These are phyloP conservation scores for Mycena kentingensis DNA, from an alignment of 768 basidiomycete species.

Conservation along the genomic window DNA sequence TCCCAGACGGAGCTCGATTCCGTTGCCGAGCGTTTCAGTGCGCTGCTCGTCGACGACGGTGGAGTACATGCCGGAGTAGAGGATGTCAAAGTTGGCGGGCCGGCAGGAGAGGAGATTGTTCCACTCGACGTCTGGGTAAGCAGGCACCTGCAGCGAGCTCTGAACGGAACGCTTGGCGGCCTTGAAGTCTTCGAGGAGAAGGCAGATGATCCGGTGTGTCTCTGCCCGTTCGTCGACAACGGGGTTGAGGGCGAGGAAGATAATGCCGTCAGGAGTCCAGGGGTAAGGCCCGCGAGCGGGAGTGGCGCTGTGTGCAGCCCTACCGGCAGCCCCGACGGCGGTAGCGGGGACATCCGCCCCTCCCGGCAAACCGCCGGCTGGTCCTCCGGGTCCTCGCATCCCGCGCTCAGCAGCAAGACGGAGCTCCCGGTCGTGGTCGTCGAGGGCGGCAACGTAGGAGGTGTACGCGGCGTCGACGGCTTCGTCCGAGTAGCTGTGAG, in stretches of 20 bases:
- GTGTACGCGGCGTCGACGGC: constrained; percentile 1
- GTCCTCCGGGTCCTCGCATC: background rate
- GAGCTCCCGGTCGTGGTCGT: constrained; percentile 1
- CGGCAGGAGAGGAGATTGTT: background rate
- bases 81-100: background rate
- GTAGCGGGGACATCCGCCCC: background rate
- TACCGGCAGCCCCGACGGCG: too few relatives aligned
- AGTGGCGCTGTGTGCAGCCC: too few relatives aligned
- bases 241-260: background rate
- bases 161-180: background rate
- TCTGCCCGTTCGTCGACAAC: background rate
- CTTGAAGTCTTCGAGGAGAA: background rate
- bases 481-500: background rate
- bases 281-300: background rate
- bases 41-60: constrained; percentile 3
- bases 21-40: constrained; percentile 4
- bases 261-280: background rate
- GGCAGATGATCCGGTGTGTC: background rate
- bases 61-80: constrained; percentile 1
- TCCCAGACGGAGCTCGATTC: constrained; percentile 19
- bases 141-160: background rate
- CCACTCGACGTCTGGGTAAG: background rate
- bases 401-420: background rate
- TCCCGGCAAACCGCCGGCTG: background rate
- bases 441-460: constrained; percentile 1